phyloP scores from a whole-genome alignment of 2,329 filamentous ascomycete genomes.

The Pleoardoris graminearum region DNA sequence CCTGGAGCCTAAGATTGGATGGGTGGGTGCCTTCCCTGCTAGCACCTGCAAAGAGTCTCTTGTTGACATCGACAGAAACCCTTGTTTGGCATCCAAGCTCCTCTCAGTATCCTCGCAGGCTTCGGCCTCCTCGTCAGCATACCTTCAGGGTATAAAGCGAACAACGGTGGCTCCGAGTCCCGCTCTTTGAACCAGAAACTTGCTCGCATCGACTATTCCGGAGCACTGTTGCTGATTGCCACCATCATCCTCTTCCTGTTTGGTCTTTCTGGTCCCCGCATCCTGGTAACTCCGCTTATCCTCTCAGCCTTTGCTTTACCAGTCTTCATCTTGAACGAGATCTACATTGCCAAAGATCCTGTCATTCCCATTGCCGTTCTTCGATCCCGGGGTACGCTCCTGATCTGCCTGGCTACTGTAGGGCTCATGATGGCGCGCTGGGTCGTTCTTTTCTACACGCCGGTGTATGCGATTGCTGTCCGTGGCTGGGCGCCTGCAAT shows the following conservation, averaged over 20 bases:
- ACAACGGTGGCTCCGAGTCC: slow-evolving; percentile 42
- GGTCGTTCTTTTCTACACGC: slow-evolving; percentile 78
- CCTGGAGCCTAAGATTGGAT: slow-evolving; percentile 66
- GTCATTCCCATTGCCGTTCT: slow-evolving; percentile 75
- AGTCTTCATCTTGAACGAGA: slow-evolving; percentile 64
- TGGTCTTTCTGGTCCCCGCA: slow-evolving; percentile 65
- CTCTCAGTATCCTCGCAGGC: slow-evolving; percentile 64
- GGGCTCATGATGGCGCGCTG: slow-evolving; percentile 81
- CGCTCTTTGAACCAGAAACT: slow-evolving; percentile 59
- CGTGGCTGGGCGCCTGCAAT: slow-evolving; percentile 69
- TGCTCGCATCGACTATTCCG: slow-evolving; percentile 72
- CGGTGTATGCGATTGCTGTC: slow-evolving; percentile 78
- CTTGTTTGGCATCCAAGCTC: slow-evolving; percentile 74
- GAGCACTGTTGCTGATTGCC: slow-evolving; percentile 57
- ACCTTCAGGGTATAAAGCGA: slow-evolving; percentile 51
- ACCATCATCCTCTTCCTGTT: slow-evolving; percentile 74
- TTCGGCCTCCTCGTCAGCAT: slow-evolving; percentile 67
- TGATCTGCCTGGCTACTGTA: slow-evolving; percentile 74
- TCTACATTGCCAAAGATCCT: slow-evolving; percentile 65
- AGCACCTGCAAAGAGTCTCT: background rate
- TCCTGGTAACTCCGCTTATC: slow-evolving; percentile 63
- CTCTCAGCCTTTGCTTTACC: slow-evolving; percentile 60
- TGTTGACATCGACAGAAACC: slow-evolving; percentile 57
- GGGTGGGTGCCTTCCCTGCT: slow-evolving; percentile 57
- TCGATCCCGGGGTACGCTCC: slow-evolving; percentile 68